These are phyloP conservation scores for Cryptosporidium xiaoi DNA, from an alignment of 169 alveolate species.

Conservation along the genomic window DNA sequence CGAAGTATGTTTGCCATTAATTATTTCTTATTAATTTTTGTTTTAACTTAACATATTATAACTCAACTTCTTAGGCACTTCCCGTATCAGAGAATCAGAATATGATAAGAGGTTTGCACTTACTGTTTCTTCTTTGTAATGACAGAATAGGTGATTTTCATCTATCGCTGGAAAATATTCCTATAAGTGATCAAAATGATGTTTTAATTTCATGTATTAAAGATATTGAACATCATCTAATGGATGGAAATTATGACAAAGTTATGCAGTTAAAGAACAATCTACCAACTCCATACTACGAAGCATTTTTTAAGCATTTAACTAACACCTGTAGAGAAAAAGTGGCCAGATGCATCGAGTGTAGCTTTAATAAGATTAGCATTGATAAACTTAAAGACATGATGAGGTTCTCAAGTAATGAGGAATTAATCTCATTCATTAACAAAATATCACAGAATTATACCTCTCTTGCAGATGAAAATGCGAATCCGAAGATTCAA, in stretches of 20 bases:
- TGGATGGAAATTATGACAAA: slow-evolving; percentile 76
- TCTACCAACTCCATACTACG: slow-evolving; percentile 42
- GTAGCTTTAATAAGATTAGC: slow-evolving; percentile 56
- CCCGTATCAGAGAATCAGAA: slow-evolving; percentile 47
- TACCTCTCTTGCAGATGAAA: neutral
- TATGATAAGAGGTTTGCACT: slow-evolving; percentile 66
- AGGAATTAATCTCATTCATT: slow-evolving; percentile 49
- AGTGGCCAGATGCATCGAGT: slow-evolving; percentile 69
- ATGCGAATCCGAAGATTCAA: neutral
- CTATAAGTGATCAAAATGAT: slow-evolving; percentile 57
- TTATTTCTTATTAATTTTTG: neutral
- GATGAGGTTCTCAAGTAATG: slow-evolving; percentile 55
- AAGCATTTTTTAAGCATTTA: slow-evolving; percentile 7
- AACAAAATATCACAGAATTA: slow-evolving; percentile 24
- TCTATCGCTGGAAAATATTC: slow-evolving; percentile 65
- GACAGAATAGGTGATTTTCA: slow-evolving; percentile 76
- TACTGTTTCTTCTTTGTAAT: slow-evolving; percentile 71
- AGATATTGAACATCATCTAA: slow-evolving; percentile 66
- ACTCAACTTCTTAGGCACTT: slow-evolving; percentile 6
- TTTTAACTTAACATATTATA: neutral
- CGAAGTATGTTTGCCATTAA: slow-evolving; percentile 6
- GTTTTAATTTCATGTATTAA: slow-evolving; percentile 53
- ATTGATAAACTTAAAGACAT: slow-evolving; percentile 36
- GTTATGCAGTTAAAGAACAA: slow-evolving; percentile 32
- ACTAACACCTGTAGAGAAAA: slow-evolving; percentile 57